These are phyloP conservation scores for Inga laurina DNA, from an alignment of 306 rosid species.

Conservation along the genomic window DNA sequence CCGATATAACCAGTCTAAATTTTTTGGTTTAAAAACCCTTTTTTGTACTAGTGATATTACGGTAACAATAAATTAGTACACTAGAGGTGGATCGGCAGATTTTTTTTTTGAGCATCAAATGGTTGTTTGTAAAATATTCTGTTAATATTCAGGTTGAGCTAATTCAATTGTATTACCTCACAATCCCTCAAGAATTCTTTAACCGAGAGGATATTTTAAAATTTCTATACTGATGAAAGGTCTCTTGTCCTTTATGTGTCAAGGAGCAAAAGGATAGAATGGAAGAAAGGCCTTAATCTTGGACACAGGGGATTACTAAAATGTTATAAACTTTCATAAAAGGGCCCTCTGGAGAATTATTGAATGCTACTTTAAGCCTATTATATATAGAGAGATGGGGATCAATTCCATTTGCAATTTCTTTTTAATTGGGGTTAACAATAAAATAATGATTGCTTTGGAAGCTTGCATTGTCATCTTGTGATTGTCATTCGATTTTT, in stretches of 20 bases:
- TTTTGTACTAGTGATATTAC: no score
- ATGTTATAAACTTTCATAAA: neutral
- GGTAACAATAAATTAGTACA: no score
- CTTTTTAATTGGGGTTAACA: conserved; percentile 18
- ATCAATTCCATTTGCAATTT: conserved; percentile 33
- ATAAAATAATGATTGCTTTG: conserved; percentile 35
- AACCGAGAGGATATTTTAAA: neutral
- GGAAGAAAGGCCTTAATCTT: conserved; percentile 32
- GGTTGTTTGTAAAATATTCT: conserved; percentile 26
- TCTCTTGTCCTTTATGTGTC: conserved; percentile 30
- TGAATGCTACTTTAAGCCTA: conserved; percentile 44
- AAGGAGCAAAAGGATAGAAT: conserved; percentile 25
- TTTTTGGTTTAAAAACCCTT: no score
- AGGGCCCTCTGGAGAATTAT: conserved; percentile 35
- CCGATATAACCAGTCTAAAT: no score
- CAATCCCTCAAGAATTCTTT: neutral
- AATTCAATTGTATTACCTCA: neutral
- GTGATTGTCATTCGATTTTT: conserved; percentile 43
- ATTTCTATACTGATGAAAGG: conserved; percentile 24
- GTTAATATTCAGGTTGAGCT: neutral
- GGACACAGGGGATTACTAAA: conserved; percentile 25
- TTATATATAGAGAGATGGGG: conserved; percentile 28
- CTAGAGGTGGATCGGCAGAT: no score
- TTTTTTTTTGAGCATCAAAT: conserved; percentile 8
- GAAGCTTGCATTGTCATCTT: conserved; percentile 75